Evolutionary conservation across 306 rosid genomes (phyloP).

Genomic region (Pterocarpus santalinus): DNA sequence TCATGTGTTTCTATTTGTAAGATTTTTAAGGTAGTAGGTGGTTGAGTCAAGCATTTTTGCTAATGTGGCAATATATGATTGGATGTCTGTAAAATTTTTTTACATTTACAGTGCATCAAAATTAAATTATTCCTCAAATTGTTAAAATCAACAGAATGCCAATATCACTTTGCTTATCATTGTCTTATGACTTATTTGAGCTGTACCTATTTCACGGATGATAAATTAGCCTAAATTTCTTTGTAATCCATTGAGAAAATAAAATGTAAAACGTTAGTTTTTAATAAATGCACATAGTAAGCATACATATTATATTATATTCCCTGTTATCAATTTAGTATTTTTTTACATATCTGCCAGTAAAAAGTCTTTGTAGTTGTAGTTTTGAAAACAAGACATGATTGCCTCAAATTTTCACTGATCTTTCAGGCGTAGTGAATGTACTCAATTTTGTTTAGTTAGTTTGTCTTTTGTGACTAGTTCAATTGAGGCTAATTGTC

Average conservation of each 20-base stretch:
- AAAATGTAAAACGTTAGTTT: not conserved
- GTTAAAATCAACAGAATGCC: slow-evolving; percentile 21
- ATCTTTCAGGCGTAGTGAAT: not conserved
- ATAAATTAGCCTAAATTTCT: slow-evolving; percentile 21
- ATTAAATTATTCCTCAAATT: not conserved
- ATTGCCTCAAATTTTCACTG: not conserved
- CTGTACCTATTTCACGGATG: not conserved
- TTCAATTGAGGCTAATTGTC: slow-evolving; percentile 19
- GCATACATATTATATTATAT: slow-evolving; percentile 21
- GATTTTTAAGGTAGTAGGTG: too few relatives aligned
- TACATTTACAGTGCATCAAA: too few relatives aligned
- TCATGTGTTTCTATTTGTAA: too few relatives aligned
- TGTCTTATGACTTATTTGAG: slow-evolving; percentile 6
- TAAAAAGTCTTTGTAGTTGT: not conserved
- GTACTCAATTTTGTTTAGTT: slow-evolving; percentile 10
- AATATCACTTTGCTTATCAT: not conserved
- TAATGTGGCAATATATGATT: too few relatives aligned
- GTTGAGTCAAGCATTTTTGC: too few relatives aligned
- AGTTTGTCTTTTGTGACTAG: slow-evolving; percentile 27
- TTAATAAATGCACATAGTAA: slow-evolving; percentile 5
- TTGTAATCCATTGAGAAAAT: not conserved
- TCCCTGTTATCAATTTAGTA: slow-evolving; percentile 9
- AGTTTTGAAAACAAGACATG: slow-evolving; percentile 25
- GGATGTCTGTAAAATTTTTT: too few relatives aligned
- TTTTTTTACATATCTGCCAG: slow-evolving; percentile 7